These are phyloP conservation scores for Salvia splendens DNA, from an alignment of 257 asterid genomes.

Conservation along the genomic window DNA sequence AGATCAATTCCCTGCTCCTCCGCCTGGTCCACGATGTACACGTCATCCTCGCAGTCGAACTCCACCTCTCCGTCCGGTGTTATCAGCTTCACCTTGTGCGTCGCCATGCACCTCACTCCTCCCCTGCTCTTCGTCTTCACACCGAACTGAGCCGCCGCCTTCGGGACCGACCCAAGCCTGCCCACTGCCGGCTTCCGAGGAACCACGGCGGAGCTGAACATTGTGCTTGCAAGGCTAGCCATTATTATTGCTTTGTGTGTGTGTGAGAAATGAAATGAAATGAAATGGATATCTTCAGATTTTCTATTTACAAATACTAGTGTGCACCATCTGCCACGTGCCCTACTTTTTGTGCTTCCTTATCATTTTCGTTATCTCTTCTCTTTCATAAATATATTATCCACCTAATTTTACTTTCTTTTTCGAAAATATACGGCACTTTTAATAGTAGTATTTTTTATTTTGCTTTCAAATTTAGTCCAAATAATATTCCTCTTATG, in stretches of 20 bases:
- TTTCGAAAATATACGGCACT: too few species aligned
- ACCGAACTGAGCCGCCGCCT: conserved; percentile 30
- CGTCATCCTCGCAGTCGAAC: conserved; percentile 50
- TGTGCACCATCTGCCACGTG: too few species aligned
- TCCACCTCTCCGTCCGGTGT: conserved; percentile 51
- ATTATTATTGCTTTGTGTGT: conserved; percentile 24
- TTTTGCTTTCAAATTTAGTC: too few species aligned
- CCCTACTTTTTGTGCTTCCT: too few species aligned
- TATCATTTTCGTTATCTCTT: too few species aligned
- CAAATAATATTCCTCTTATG: too few species aligned
- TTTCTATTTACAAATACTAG: too few species aligned
- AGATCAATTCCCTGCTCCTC: conserved; percentile 66
- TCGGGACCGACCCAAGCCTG: conserved; percentile 51
- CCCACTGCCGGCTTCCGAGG: background rate
- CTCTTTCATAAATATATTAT: too few species aligned
- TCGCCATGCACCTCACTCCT: conserved; percentile 57
- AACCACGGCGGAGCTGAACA: conserved; percentile 53
- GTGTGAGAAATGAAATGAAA: too few species aligned
- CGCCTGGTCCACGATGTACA: conserved; percentile 64
- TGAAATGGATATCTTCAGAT: too few species aligned
- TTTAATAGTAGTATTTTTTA: too few species aligned
- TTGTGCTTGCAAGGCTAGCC: conserved; percentile 59
- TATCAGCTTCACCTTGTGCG: conserved; percentile 59
- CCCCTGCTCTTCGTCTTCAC: conserved; percentile 35
- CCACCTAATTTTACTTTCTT: too few species aligned